Base-by-base conservation (phyloP, 306 rosid species). In the Herpetospermum pedunculosum region DNA sequence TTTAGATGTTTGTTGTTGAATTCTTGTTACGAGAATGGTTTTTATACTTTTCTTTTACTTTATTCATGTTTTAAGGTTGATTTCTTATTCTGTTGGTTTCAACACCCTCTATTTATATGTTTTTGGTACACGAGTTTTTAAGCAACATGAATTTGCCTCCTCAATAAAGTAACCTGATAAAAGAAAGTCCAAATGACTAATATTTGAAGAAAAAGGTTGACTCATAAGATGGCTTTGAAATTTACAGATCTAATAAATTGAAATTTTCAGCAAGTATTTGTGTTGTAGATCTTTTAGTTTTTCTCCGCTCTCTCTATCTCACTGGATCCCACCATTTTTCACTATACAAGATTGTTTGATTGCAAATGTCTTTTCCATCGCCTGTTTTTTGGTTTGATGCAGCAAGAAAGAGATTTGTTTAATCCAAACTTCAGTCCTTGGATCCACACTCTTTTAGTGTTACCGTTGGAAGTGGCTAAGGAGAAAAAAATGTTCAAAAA, bases 351-450 rank as follows among this genome's bases (percentile, higher is more conserved):
- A n/a, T n/a, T n/a, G n/a, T n/a, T n/a, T n/a, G n/a, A n/a, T n/a
- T n/a, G n/a, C n/a, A n/a, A n/a, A n/a, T n/a, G n/a, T n/a, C n/a
- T n/a, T n/a, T n/a, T n/a, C n/a, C 48, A 43, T 73, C 16, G 34
- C n/a, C n/a, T n/a, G n/a, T n/a, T n/a, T n/a, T 59, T 49, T 54
- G 5, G 75, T 21, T 81, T 70, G 67, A 49, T 83, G 85, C 94
- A 93, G 98, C 92, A 76, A 91, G 89, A 85, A 93, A 80, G 86
- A 91, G 91, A 85, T 87, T 80, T 79, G 79, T 93, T 68, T 96
- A 87, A 76, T 83, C 95, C 57, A 87, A 88, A 80, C 85, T 89
- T 52, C 94, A 85, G 79, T 80, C 91, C 69, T 83, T 91, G 83
- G 97, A 91, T 70, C 87, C 73, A 28, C 96, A 83, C 49, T 85